These are phyloP conservation scores for Talaromyces islandicus DNA, from an alignment of 2,329 filamentous ascomycete genomes.

Conservation along the genomic window DNA sequence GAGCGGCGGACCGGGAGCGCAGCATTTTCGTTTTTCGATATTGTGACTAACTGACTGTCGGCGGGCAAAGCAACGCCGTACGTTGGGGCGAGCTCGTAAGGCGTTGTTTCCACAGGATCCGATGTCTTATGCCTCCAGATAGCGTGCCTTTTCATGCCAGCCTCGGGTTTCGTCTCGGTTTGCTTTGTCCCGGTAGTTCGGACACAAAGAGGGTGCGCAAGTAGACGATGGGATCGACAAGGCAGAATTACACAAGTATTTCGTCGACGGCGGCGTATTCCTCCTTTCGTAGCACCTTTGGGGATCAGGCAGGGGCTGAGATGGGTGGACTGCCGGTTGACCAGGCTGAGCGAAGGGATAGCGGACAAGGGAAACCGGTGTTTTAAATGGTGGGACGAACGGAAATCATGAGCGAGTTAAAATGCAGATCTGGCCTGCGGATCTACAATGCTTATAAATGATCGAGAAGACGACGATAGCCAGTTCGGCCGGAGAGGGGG, in stretches of 20 bases:
- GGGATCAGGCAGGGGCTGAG: not conserved
- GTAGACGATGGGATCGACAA: not conserved
- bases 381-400: not conserved
- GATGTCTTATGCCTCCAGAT: not conserved
- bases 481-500: not conserved
- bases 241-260: not conserved
- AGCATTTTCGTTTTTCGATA: constrained; percentile 22
- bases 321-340: not conserved
- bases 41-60: not conserved
- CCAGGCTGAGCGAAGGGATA: not conserved
- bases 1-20: constrained; percentile 30
- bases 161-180: not conserved
- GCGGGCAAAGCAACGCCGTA: not conserved
- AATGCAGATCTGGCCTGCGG: not conserved
- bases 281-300: not conserved
- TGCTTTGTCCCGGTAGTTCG: not conserved
- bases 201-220: not conserved
- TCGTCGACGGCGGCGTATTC: not conserved
- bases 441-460: not conserved
- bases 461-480: not conserved
- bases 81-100: not conserved
- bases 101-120: not conserved
- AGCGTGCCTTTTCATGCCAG: constrained; percentile 2
- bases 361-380: not conserved
- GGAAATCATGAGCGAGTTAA: not conserved